phyloP scores from a whole-genome alignment of 2,329 filamentous ascomycete species.

The Mollisia scopiformis region DNA sequence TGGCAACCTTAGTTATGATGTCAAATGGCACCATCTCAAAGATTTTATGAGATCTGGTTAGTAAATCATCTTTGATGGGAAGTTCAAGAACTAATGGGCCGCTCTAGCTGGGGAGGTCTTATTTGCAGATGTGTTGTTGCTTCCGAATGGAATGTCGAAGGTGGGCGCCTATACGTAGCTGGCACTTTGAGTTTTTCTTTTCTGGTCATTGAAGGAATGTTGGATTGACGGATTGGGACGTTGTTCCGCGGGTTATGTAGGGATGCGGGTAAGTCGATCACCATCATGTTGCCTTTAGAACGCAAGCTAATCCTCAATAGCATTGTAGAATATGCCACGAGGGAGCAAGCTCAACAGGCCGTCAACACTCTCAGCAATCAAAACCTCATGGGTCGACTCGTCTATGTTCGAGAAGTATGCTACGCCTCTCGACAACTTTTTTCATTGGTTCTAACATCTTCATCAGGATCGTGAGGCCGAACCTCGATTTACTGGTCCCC shows the following conservation, averaged over 20 bases:
- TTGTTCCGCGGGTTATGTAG: conserved; percentile 90
- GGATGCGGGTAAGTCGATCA: conserved; percentile 90
- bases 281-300: background rate
- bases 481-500: conserved; percentile 87
- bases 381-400: conserved; percentile 96
- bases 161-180: conserved; percentile 94
- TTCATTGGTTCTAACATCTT: conserved; percentile 1
- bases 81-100: conserved; percentile 43
- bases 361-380: conserved; percentile 99
- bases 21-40: conserved; percentile 99
- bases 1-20: conserved; percentile 98
- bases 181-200: conserved; percentile 69
- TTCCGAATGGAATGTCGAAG: conserved; percentile 99
- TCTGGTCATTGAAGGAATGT: conserved; percentile 78
- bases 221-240: conserved; percentile 99
- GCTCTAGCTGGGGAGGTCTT: conserved; percentile 92
- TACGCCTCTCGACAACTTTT: background rate
- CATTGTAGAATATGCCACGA: conserved; percentile 99
- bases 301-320: conserved; percentile 47
- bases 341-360: conserved; percentile 97
- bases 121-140: conserved; percentile 98
- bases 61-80: conserved; percentile 39
- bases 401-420: conserved; percentile 95
- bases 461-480: conserved; percentile 93
- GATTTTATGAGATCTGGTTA: conserved; percentile 99